Evolutionary conservation across 441 rosid genomes (phyloP).

Genomic region (Breynia disticha): DNA sequence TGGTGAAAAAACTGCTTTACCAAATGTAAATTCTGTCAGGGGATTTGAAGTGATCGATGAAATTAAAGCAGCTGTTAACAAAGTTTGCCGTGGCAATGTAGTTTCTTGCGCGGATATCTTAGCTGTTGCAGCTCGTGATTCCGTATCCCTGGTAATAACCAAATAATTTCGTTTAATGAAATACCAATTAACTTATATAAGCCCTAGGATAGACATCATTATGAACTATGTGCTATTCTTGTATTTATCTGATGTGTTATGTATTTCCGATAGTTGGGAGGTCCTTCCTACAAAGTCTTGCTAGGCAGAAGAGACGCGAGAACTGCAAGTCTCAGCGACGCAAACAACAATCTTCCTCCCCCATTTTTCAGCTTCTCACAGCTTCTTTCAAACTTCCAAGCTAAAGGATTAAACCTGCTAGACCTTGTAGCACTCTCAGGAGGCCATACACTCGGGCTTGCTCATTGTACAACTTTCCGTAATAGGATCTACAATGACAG

Average conservation of each 20-base stretch:
- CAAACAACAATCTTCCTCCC: constrained; percentile 14
- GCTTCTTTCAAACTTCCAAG: constrained; percentile 16
- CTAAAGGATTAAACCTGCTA: constrained; percentile 14
- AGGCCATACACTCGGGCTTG: constrained; percentile 23
- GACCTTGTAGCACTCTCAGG: constrained; percentile 29
- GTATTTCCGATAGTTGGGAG: no score
- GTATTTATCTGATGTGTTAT: no score
- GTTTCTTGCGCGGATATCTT: constrained; percentile 23
- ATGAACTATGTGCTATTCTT: no score
- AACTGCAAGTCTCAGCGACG: constrained; percentile 10
- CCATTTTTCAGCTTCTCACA: constrained; percentile 11
- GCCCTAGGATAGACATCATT: no score
- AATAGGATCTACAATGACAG: constrained; percentile 19
- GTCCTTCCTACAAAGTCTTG: constrained; percentile 16
- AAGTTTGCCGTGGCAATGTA: constrained; percentile 5
- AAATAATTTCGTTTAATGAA: no score
- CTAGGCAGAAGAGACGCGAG: constrained; percentile 26
- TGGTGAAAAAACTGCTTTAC: constrained; percentile 10
- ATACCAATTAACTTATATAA: no score
- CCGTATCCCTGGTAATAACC: constrained; percentile 4
- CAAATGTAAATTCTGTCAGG: constrained; percentile 18
- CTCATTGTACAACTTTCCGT: constrained; percentile 17
- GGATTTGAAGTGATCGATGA: constrained; percentile 19
- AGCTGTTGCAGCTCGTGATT: constrained; percentile 22
- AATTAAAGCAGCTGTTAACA: constrained; percentile 12